Conservation (phyloP, 2,329 filamentous ascomycete species). For the Decorospora gaudefroyi region DNA sequence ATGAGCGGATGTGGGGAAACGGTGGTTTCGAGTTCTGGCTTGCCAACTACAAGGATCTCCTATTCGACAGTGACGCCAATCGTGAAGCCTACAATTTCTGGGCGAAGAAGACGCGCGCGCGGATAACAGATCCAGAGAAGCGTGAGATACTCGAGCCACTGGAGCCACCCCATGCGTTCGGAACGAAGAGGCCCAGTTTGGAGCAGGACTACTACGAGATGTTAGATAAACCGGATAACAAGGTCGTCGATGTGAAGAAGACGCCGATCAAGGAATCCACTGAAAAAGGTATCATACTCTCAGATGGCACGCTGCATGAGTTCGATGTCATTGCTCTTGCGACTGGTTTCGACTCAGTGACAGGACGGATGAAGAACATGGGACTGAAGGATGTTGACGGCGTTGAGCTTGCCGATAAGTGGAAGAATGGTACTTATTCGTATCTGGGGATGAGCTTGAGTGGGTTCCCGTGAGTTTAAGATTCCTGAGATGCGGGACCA, state of each 20-base stretch:
- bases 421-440: conserved; percentile 50
- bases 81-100: conserved; percentile 54
- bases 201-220: conserved; percentile 56
- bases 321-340: conserved; percentile 54
- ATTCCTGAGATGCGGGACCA: not conserved
- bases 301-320: conserved; percentile 49
- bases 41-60: conserved; percentile 47
- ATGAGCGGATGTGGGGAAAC: conserved; percentile 49
- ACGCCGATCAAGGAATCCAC: conserved; percentile 49
- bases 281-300: conserved; percentile 48
- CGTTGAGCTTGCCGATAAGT: conserved; percentile 46
- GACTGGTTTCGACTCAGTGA: conserved; percentile 54
- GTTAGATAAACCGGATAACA: conserved; percentile 51
- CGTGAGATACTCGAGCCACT: conserved; percentile 54
- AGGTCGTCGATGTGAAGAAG: conserved; percentile 51
- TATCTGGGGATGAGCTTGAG: conserved; percentile 51
- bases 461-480: conserved; percentile 37
- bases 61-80: conserved; percentile 51
- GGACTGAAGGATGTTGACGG: conserved; percentile 47
- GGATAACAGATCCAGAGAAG: conserved; percentile 52
- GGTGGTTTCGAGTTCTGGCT: conserved; percentile 52
- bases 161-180: conserved; percentile 52
- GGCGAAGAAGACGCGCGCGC: conserved; percentile 50
- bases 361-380: conserved; percentile 51
- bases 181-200: conserved; percentile 54